Evolutionary conservation across 768 basidiomycete species (phyloP).

Genomic region (Cystofilobasidium ferigula): DNA sequence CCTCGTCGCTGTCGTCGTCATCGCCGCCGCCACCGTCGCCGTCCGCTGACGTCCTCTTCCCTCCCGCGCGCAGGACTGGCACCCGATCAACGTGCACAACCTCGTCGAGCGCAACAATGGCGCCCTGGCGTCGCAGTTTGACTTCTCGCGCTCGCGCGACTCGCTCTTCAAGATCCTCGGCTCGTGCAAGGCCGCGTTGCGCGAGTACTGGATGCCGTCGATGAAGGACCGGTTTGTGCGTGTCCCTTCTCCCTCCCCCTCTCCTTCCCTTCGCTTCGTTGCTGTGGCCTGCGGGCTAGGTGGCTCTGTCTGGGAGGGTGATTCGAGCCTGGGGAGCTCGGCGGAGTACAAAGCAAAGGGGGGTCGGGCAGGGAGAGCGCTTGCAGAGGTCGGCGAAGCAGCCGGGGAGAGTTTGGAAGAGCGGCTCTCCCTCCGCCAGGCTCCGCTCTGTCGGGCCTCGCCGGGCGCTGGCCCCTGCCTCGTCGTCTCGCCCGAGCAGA

Average conservation of each 20-base stretch:
- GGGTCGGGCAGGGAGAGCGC: too few species aligned
- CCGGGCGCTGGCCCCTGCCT: neutral
- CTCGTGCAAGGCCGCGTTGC: slow-evolving; percentile 69
- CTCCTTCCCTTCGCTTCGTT: neutral
- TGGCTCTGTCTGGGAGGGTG: too few species aligned
- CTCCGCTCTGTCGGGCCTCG: too few species aligned
- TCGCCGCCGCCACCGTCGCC: neutral
- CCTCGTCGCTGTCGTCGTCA: neutral
- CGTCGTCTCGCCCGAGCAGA: too few species aligned
- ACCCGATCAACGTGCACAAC: slow-evolving; percentile 76
- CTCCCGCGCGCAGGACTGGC: slow-evolving; percentile 61
- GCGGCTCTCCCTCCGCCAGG: neutral
- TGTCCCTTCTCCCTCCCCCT: neutral
- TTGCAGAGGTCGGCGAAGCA: too few species aligned
- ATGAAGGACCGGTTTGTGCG: slow-evolving; percentile 14
- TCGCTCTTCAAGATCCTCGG: slow-evolving; percentile 87
- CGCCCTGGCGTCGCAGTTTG: slow-evolving; percentile 41
- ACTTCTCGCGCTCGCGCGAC: slow-evolving; percentile 49
- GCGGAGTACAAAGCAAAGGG: too few species aligned
- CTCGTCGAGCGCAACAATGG: slow-evolving; percentile 66
- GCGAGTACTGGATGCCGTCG: slow-evolving; percentile 84
- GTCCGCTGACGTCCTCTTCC: neutral
- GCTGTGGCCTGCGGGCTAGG: neutral
- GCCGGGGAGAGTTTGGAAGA: neutral
- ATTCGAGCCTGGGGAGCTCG: too few species aligned